Evolutionary conservation across 192 early-diverging fungal genomes (phyloP), one percentile per base, ranked within the genome.

Genomic region (Backusella liffmaniae): DNA sequence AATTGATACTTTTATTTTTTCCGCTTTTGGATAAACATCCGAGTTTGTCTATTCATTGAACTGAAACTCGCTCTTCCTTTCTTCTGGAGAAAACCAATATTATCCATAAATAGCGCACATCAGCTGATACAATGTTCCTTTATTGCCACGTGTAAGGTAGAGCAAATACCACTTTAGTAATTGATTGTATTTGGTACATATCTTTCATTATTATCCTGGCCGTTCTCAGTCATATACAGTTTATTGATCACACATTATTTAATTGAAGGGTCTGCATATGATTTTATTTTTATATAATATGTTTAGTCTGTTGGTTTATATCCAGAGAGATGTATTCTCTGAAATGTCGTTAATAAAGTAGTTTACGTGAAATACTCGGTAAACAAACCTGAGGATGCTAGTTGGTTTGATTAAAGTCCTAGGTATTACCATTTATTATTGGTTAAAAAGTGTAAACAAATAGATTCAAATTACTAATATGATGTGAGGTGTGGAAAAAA

Each of bases 21-120:
- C 56, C 56, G 56, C 12, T 56, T 62, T 29, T 29, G 12, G 56
- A 62, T 62, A 62, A 62, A 62, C 56, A 62, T 62, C 56, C 56
- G 56, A 62, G 3, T 62, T 62, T 26, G 26, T 29, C 56, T 56
- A n/a, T 53, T 16, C 15, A 44, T 44, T 62, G 21, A 32, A 4
- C 12, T 62, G 23, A 62, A 23, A 29, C 3, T 62, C 56, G 0
- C 12, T 39, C 37, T 13, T 62, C 26, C 56, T 12, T 62, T 62
- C 56, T 29, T 29, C 26, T 62, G 56, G 56, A 62, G 26, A 62
- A 62, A 62, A 62, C 26, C 12, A 23, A 29, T 23, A 13, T 62
- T 29, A 4, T 3, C 26, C 56, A 62, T 62, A 10, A 29, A 15
- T 44, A 3, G 3, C 13, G 9, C 53, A 56, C 1, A 62, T 15